These are phyloP conservation scores for Gymnopilus dilepis DNA, from an alignment of 768 basidiomycete species.

Conservation along the genomic window DNA sequence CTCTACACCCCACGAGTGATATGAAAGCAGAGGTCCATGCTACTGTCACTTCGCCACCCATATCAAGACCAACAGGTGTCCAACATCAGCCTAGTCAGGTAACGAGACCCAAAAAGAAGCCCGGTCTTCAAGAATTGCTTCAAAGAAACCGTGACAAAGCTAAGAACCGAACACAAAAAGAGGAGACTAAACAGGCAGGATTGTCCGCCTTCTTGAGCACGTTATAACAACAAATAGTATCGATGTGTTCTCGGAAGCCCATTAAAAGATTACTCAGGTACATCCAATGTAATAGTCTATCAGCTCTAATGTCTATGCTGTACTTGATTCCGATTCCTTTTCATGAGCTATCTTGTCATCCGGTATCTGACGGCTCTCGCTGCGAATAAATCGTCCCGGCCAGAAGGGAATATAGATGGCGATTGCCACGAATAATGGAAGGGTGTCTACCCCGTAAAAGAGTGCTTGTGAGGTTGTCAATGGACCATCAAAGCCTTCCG, in stretches of 20 bases:
- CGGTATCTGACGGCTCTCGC: conserved; percentile 42
- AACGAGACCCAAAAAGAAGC: conserved; percentile 50
- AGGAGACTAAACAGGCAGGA: conserved; percentile 37
- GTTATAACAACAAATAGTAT: conserved; percentile 28
- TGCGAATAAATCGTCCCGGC: conserved; percentile 64
- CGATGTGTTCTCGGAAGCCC: background rate
- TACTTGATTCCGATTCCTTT: background rate
- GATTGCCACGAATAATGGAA: conserved; percentile 69
- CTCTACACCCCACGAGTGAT: background rate
- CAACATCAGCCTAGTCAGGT: background rate
- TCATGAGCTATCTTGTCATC: background rate
- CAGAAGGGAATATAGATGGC: conserved; percentile 62
- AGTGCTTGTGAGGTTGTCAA: conserved; percentile 62
- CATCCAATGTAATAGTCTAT: conserved; percentile 2
- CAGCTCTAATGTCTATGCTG: background rate
- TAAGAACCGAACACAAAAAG: conserved; percentile 38
- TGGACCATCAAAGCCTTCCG: conserved; percentile 64
- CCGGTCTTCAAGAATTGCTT: conserved; percentile 66
- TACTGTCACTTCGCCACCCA: conserved; percentile 12
- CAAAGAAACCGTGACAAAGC: conserved; percentile 62
- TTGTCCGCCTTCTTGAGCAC: conserved; percentile 61
- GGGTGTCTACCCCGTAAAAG: conserved; percentile 70
- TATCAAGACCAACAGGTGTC: conserved; percentile 12
- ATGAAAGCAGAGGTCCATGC: background rate
- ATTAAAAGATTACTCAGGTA: conserved; percentile 6